Evolutionary conservation across 768 basidiomycete genomes (phyloP), one percentile per base, ranked within the genome.

Genomic region (Mycena amicta): DNA sequence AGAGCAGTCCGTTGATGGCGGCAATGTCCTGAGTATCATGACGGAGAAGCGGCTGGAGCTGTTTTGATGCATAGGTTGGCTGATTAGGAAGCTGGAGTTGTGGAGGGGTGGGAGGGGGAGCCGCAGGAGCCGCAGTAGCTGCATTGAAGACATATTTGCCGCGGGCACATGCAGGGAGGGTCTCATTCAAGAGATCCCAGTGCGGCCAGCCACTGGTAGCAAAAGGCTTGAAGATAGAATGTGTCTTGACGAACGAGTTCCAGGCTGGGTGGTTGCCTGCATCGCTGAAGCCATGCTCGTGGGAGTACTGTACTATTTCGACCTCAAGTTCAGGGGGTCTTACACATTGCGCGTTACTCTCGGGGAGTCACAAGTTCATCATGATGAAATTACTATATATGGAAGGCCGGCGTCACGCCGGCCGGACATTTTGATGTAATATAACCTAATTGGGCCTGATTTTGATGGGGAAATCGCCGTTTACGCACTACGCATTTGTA

Each of bases 221-320:
- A n/a, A 57, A 57, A 2, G 50, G 56, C 40, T 57, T 57, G 39
- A 57, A 57, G 39, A 57, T 23, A 2, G 37, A 6, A 50, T 57
- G 56, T 37, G 26, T 25, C 40, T 57, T 57, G 13, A 2, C 37
- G 41, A 57, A 52, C n/a, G 26, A 33, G 29, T 57, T 50, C 56
- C 56, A 57, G 18, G 3, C 56, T 4, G 26, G 47, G n/a, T 12
- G 39, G 23, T 57, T 57, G 39, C 22, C 37, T 11, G 50, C 49
- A 18, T 20, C 13, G n/a, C 56, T 57, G 50, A 57, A 57, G 13
- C 56, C 56, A 3, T 15, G 18, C 50, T 41, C 16, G 5, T 52
- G 50, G 56, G 33, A 37, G n/a, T n/a, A n/a, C n/a, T n/a, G n/a
- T n/a, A n/a, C n/a, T n/a, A n/a, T n/a, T n/a, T n/a, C n/a, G n/a